phyloP scores from a whole-genome alignment of 192 early-diverging fungal genomes.

The Coemansia sp. region DNA sequence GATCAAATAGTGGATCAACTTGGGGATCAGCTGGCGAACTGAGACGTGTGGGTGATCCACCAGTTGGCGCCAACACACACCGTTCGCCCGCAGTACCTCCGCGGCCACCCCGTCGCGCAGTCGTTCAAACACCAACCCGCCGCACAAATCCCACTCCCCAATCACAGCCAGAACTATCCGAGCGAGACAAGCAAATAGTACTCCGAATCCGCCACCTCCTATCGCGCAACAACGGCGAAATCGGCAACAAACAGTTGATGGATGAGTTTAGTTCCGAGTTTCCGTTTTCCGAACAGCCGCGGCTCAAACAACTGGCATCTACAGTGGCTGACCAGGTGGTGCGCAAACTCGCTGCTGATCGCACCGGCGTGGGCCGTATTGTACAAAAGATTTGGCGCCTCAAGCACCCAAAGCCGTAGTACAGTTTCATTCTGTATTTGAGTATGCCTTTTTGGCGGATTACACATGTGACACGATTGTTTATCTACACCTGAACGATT shows the following conservation, averaged over 20 bases:
- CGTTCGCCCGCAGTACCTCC: background rate
- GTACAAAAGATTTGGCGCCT: conserved; percentile 49
- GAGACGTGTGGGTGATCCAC: background rate
- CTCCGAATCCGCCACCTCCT: conserved; percentile 21
- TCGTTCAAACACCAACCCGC: background rate
- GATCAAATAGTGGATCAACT: background rate
- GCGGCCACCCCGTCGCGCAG: background rate
- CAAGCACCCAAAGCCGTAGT: background rate
- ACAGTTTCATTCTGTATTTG: background rate
- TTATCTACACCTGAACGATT: background rate
- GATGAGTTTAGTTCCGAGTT: conserved; percentile 23
- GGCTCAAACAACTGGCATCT: conserved; percentile 27
- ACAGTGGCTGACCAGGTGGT: conserved; percentile 33
- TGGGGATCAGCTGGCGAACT: background rate
- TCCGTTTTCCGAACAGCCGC: conserved; percentile 13
- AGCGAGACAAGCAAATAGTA: conserved; percentile 15
- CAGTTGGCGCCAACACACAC: background rate
- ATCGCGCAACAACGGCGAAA: conserved; percentile 23
- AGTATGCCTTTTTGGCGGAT: background rate
- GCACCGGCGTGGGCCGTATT: conserved; percentile 41
- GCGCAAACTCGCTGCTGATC: conserved; percentile 4
- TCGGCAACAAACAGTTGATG: conserved; percentile 23
- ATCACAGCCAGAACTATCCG: background rate
- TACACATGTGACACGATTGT: background rate
- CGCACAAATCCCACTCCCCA: background rate